Conservation (phyloP, 2,329 filamentous ascomycete genomes). For the Rhexocercosporidium sp. region DNA sequence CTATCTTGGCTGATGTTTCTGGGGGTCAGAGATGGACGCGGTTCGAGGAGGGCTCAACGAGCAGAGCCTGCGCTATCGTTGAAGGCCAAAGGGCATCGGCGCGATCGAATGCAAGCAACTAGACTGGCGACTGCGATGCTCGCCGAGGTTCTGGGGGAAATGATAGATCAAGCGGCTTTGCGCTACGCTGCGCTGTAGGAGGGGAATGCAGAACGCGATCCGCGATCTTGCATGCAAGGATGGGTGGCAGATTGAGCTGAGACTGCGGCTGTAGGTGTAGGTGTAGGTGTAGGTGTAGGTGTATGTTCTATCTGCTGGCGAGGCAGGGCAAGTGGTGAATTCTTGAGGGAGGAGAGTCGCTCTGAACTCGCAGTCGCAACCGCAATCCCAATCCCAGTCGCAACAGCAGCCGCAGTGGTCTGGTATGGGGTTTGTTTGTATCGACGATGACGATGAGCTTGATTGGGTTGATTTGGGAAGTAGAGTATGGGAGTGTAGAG, state of each 20-base stretch:
- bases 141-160: constrained; percentile 3
- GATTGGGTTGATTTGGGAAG: no score
- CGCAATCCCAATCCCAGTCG: background rate
- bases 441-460: background rate
- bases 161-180: constrained; percentile 22
- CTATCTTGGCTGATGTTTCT: constrained; percentile 43
- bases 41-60: constrained; percentile 26
- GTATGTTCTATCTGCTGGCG: background rate
- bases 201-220: constrained; percentile 39
- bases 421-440: no score
- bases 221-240: constrained; percentile 40
- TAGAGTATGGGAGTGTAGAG: no score
- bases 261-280: background rate
- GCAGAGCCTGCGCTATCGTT: constrained; percentile 39
- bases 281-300: no score
- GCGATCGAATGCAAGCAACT: constrained; percentile 28
- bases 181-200: constrained; percentile 27
- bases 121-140: constrained; percentile 4
- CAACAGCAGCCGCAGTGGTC: no score
- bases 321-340: background rate
- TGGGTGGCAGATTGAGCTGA: constrained; percentile 25
- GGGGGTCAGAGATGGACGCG: constrained; percentile 15
- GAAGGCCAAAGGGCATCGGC: constrained; percentile 37
- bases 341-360: background rate
- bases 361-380: background rate